Evolutionary conservation across 352 stramenopile species (phyloP), one percentile per base, ranked within the genome.

Genomic region (Thraustochytrium sp.): DNA sequence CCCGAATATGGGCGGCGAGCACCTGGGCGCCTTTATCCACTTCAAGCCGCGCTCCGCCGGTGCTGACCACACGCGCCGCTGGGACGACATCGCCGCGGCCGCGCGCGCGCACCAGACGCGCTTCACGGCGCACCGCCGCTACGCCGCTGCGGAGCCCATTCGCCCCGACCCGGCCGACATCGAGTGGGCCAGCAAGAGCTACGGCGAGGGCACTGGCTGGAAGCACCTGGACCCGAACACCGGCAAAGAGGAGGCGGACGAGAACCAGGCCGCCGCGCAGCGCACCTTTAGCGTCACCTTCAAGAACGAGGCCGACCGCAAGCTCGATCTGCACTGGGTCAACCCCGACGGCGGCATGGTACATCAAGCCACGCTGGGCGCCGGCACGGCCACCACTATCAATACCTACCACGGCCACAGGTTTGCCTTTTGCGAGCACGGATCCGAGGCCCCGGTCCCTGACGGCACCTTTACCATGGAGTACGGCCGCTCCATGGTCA

Each of bases 401-500:
- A 84, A 82, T 11, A 84, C 75, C 29, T 83, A 64, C 31, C 74
- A 36, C 36, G 75, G 59, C 16, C 75, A 84, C 36, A 82, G 23
- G 13, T 84, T 84, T 29, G 53, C 36, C 18, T 84, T 54, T 21
- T 31, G 23, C 23, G 75, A 84, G 36, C 18, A 9, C 21, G 75
- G 61, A 26, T 18, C 1, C 31, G n/a, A 76, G 1, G 37, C 49
- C 21, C 26, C 75, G 18, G 18, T 75, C n/a, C 55, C 75, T 9
- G 54, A 61, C n/a, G 75, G 75, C n/a, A 83, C n/a, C 29, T 80
- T 84, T 51, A 82, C 75, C 21, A 83, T 84, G 55, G 75, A 84
- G 44, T 8, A 16, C 29, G 75, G 75, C 16, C 55, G 61, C 38
- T 44, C 26, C 5, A 29, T 63, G 16, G 53, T 68, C 8, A 84